Conservation (phyloP, 2,329 filamentous ascomycete genomes). For the Paecilomyces sp. region DNA sequence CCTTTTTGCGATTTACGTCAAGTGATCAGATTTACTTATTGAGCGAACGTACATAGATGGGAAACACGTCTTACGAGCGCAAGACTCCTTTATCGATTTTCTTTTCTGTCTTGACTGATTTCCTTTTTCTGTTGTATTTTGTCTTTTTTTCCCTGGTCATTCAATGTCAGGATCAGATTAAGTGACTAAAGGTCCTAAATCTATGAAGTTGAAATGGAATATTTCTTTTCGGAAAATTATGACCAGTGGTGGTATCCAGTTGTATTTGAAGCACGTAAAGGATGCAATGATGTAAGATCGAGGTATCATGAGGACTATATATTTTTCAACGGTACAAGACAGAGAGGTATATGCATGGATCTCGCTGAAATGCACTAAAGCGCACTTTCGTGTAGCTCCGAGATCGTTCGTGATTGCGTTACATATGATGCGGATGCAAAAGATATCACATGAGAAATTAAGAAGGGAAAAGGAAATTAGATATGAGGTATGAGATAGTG, state of each 20-base stretch:
- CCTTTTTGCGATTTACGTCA: neutral
- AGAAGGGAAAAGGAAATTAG: neutral
- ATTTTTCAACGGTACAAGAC: neutral
- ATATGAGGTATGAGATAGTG: neutral
- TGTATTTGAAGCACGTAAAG: too few relatives aligned
- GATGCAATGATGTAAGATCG: neutral
- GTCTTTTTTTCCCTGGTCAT: neutral
- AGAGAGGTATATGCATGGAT: neutral
- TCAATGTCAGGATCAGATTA: neutral
- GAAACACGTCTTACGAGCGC: neutral
- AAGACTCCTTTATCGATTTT: neutral
- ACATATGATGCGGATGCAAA: neutral
- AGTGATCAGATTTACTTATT: neutral
- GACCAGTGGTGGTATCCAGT: too few relatives aligned
- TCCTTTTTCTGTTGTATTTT: neutral
- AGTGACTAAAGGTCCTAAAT: neutral
- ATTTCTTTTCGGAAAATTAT: neutral
- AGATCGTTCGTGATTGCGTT: neutral
- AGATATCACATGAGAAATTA: neutral
- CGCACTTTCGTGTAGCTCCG: neutral
- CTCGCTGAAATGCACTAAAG: neutral
- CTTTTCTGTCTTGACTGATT: neutral
- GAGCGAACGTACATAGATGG: neutral
- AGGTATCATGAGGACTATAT: neutral
- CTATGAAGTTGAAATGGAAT: neutral